These are phyloP conservation scores for Fusarium napiforme DNA, from an alignment of 2,329 filamentous ascomycete genomes.

Conservation along the genomic window DNA sequence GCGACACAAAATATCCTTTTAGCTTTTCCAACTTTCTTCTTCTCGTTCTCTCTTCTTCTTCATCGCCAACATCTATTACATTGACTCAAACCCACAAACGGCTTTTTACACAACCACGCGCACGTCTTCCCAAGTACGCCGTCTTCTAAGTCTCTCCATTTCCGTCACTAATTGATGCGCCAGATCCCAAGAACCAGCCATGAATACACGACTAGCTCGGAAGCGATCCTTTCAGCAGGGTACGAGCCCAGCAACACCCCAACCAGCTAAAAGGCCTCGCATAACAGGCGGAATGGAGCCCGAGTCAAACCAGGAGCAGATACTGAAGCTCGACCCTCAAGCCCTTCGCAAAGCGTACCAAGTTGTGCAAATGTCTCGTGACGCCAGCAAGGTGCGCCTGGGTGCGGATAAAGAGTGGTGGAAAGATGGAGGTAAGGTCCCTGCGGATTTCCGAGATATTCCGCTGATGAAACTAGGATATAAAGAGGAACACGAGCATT, in stretches of 20 bases:
- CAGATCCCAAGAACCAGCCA: background rate
- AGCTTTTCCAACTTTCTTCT: background rate
- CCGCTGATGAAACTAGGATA: background rate
- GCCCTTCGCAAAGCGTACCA: no score
- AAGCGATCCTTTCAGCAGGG: background rate
- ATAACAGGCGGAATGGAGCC: background rate
- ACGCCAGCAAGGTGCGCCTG: background rate
- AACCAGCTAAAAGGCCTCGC: background rate
- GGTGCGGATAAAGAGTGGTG: no score
- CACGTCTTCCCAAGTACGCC: accelerated
- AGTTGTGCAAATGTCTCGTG: background rate
- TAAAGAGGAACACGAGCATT: background rate
- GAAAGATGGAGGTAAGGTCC: background rate
- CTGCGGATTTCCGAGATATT: background rate
- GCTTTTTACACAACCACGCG: background rate
- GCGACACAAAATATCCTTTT: background rate
- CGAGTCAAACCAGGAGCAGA: background rate
- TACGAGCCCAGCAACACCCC: background rate
- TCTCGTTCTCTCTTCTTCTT: background rate
- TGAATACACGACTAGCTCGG: background rate
- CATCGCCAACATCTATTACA: background rate
- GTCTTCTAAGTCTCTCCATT: background rate
- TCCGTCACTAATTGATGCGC: background rate
- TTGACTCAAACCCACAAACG: accelerated
- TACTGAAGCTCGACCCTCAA: accelerated